A percentile compares a stretch with the other conserved stretches of the same genome.
Conservation (phyloP, 2,329 filamentous ascomycete genomes). For the Chaetothyriales sp. region DNA sequence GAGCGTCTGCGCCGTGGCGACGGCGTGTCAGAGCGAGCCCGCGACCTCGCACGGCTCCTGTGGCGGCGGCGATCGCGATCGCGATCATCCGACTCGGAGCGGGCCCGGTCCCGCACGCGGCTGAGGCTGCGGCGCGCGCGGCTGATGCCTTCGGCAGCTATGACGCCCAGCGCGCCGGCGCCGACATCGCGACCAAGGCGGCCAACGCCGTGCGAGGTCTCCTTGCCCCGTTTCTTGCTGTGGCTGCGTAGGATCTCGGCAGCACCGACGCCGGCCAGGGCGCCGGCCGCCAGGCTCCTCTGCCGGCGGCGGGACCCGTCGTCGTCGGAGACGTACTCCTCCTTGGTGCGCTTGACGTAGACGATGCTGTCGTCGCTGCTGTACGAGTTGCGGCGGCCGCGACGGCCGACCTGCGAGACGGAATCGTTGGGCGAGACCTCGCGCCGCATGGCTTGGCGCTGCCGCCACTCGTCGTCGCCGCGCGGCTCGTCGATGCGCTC, state of each 20-base stretch:
- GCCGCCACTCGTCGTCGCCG: slow-evolving; percentile 51
- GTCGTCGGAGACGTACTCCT: slow-evolving; percentile 29
- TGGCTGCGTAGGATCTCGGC: slow-evolving; percentile 47
- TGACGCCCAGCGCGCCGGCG: slow-evolving; percentile 47
- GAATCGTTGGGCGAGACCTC: slow-evolving; percentile 40
- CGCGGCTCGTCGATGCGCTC: slow-evolving; percentile 20
- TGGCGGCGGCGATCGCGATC: slow-evolving; percentile 25
- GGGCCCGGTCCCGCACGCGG: slow-evolving; percentile 21
- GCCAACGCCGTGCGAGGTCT: slow-evolving; percentile 37
- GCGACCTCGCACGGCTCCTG: slow-evolving; percentile 22
- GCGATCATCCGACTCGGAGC: slow-evolving; percentile 29
- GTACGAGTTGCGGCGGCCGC: slow-evolving; percentile 34
- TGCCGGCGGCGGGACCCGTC: slow-evolving; percentile 21
- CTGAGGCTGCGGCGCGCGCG: slow-evolving; percentile 36
- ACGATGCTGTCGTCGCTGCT: slow-evolving; percentile 50
- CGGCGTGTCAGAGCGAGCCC: slow-evolving; percentile 13
- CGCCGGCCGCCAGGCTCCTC: slow-evolving; percentile 49
- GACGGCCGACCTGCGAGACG: slow-evolving; percentile 34
- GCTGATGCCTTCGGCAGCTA: slow-evolving; percentile 45
- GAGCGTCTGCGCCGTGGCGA: slow-evolving; percentile 17
- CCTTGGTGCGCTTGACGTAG: slow-evolving; percentile 38
- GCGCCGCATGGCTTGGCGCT: slow-evolving; percentile 42
- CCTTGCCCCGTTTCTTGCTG: slow-evolving; percentile 43
- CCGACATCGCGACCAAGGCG: slow-evolving; percentile 40
- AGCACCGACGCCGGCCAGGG: slow-evolving; percentile 46